Evolutionary conservation across 306 rosid genomes (phyloP).

Genomic region (Quercus suber): DNA sequence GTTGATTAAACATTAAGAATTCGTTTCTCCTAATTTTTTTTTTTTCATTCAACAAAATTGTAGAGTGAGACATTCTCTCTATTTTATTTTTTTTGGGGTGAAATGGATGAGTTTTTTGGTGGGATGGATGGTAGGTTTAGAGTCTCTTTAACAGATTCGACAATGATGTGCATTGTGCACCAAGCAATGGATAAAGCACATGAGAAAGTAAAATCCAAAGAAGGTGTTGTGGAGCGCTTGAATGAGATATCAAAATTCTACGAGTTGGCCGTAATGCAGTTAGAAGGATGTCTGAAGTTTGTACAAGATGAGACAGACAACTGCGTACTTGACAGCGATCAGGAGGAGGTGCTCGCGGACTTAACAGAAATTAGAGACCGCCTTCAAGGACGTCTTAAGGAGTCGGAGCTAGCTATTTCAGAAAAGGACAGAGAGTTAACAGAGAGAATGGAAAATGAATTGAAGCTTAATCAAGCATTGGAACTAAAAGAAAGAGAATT

Average conservation of each 20-base stretch:
- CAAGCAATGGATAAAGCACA: conserved; percentile 83
- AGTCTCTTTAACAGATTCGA: conserved; percentile 69
- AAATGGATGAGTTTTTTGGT: conserved; percentile 59
- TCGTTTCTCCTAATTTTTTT: not conserved
- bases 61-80: not conserved
- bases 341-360: conserved; percentile 61
- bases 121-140: conserved; percentile 40
- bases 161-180: conserved; percentile 85
- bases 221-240: conserved; percentile 64
- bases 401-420: conserved; percentile 58
- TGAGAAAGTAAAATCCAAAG: conserved; percentile 59
- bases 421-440: conserved; percentile 66
- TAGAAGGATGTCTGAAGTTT: conserved; percentile 79
- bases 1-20: not conserved
- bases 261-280: conserved; percentile 82
- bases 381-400: conserved; percentile 61
- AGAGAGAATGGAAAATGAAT: conserved; percentile 44
- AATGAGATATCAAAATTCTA: conserved; percentile 83
- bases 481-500: conserved; percentile 52
- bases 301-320: conserved; percentile 53
- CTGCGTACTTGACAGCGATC: conserved; percentile 44
- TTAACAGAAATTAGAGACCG: conserved; percentile 63
- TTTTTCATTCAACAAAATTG: not conserved
- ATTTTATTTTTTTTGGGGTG: not conserved
- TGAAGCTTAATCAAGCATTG: conserved; percentile 43